phyloP scores from a whole-genome alignment of 2,329 filamentous ascomycete species.

The Sporothrix inflata region DNA sequence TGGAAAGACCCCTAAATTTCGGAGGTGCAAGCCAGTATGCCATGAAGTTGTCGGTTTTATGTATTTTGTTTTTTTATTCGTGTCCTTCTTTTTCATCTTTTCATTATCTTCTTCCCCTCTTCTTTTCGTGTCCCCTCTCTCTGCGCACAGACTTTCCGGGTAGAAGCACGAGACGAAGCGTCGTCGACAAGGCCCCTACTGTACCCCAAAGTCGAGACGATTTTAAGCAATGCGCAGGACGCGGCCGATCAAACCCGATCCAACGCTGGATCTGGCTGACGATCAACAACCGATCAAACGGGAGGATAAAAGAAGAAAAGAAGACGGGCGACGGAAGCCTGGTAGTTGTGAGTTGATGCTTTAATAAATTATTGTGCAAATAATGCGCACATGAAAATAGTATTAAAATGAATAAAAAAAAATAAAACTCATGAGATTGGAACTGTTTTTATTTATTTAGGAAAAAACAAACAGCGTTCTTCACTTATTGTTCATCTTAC shows the following conservation, averaged over 20 bases:
- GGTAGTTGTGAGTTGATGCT: neutral
- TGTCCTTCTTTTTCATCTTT: neutral
- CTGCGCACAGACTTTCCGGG: constrained; percentile 4
- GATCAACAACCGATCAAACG: constrained; percentile 27
- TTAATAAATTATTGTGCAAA: neutral
- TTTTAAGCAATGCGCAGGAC: constrained; percentile 18
- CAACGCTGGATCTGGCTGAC: constrained; percentile 22
- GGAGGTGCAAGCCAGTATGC: neutral
- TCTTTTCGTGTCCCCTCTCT: neutral
- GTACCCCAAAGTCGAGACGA: constrained; percentile 18
- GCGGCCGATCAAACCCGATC: constrained; percentile 23
- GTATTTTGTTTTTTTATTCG: neutral
- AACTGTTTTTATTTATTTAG: neutral
- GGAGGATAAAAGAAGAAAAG: neutral
- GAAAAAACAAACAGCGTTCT: neutral
- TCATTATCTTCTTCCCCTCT: neutral
- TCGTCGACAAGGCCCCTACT: neutral
- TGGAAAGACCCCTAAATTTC: neutral
- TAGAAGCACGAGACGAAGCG: neutral
- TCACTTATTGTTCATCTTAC: neutral
- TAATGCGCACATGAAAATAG: neutral
- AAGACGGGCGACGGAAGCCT: neutral
- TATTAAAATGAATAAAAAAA: neutral
- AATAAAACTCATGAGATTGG: neutral
- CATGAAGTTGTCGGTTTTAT: neutral